These are phyloP conservation scores for Colletotrichum orbiculare DNA, from an alignment of 2,329 filamentous ascomycete genomes.

Conservation along the genomic window DNA sequence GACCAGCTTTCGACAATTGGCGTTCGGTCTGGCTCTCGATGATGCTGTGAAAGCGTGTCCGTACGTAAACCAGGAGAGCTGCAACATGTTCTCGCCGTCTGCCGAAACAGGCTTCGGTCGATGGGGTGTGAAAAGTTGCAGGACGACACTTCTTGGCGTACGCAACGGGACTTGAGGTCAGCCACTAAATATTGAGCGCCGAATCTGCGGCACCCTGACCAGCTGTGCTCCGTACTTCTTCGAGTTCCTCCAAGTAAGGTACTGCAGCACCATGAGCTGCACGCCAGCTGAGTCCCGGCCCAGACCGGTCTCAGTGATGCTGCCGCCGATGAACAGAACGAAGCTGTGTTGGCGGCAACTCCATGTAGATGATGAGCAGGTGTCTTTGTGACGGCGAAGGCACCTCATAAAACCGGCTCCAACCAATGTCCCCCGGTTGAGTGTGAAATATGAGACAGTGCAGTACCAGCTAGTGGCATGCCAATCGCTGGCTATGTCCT, in stretches of 20 bases:
- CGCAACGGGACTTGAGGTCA: constrained; percentile 17
- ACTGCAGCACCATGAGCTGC: constrained; percentile 21
- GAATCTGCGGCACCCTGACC: constrained; percentile 10
- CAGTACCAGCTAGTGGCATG: constrained; percentile 8
- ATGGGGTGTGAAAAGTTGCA: constrained; percentile 17
- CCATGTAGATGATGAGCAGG: constrained; percentile 10
- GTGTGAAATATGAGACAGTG: constrained; percentile 16
- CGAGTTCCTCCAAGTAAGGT: constrained; percentile 29
- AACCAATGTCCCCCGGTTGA: neutral
- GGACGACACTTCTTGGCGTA: constrained; percentile 27
- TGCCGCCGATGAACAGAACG: constrained; percentile 2
- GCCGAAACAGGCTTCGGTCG: constrained; percentile 22
- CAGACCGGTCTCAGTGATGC: neutral
- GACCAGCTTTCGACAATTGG: constrained; percentile 1
- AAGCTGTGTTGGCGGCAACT: constrained; percentile 10
- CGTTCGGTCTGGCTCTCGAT: no score
- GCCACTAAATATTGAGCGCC: constrained; percentile 21
- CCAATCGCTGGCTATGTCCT: constrained; percentile 14
- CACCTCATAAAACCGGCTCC: constrained; percentile 9
- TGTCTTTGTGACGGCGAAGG: constrained; percentile 1
- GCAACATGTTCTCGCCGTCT: constrained; percentile 7
- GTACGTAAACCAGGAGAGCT: neutral
- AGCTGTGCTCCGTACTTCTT: constrained; percentile 11
- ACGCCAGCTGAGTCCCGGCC: neutral
- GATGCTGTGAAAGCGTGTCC: neutral